These are phyloP conservation scores for Dictyostelium purpureum DNA, from an alignment of 78 protist genomes.

Conservation along the genomic window DNA sequence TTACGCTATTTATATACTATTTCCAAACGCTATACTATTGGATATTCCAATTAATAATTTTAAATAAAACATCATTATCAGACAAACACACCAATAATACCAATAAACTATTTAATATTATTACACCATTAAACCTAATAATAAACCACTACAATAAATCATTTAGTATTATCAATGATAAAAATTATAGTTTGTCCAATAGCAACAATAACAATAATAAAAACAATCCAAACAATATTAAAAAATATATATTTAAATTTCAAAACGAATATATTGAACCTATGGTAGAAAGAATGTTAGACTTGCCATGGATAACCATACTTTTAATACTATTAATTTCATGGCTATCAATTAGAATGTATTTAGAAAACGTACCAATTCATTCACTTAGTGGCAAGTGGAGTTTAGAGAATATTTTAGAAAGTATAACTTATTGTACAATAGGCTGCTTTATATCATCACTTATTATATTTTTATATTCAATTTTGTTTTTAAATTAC, in stretches of 20 bases:
- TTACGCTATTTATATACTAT: not conserved
- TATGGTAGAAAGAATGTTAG: not conserved
- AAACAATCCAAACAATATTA: not conserved
- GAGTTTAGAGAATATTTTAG: not conserved
- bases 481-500: conserved; percentile 7
- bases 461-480: not conserved
- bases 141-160: not conserved
- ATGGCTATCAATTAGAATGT: conserved; percentile 18
- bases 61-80: not conserved
- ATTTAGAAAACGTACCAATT: conserved; percentile 3
- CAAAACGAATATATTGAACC: conserved; percentile 6
- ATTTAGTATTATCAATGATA: not conserved
- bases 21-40: not conserved
- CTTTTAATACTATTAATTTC: not conserved
- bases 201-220: not conserved
- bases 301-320: not conserved
- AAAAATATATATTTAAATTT: not conserved
- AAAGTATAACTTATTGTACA: not conserved
- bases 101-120: not conserved
- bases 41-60: conserved; percentile 4
- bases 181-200: not conserved
- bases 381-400: not conserved
- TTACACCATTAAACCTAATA: not conserved
- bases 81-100: not conserved
- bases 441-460: not conserved